Evolutionary conservation across 2,329 filamentous ascomycete species (phyloP).

Genomic region (Fusarium tjaetaba): DNA sequence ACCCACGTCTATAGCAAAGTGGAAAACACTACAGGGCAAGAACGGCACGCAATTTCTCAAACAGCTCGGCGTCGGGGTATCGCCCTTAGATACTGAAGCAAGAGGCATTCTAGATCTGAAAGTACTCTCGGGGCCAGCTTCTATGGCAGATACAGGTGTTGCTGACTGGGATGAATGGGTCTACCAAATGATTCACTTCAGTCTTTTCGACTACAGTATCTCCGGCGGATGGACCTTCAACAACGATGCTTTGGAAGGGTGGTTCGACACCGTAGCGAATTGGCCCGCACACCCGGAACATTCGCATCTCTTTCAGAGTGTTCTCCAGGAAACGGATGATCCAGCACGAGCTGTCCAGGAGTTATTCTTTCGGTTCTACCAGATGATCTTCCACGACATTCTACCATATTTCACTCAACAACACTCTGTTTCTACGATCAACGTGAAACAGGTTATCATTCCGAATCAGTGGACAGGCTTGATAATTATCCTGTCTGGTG

Average conservation of each 20-base stretch:
- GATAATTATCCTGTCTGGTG: accelerated
- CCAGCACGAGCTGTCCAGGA: slow-evolving; percentile 6
- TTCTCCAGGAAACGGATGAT: slow-evolving; percentile 2
- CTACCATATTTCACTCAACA: neutral
- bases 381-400: slow-evolving; percentile 22
- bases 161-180: neutral
- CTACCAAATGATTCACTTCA: neutral
- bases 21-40: neutral
- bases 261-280: accelerated
- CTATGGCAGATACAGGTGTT: neutral
- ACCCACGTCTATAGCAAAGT: neutral
- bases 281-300: slow-evolving; percentile 15
- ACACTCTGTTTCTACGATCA: accelerated
- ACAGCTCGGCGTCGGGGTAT: neutral
- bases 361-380: neutral
- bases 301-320: neutral
- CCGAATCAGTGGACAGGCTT: slow-evolving; percentile 1
- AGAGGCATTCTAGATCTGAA: slow-evolving; percentile 5
- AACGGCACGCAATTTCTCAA: neutral
- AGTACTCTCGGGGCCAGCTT: neutral
- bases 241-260: neutral
- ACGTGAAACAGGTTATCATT: neutral
- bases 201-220: neutral
- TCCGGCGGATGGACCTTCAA: neutral
- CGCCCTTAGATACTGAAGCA: accelerated